Evolutionary conservation across 257 asterid species (phyloP), one percentile per base, ranked within the genome.

Genomic region (Solanum sparsipilum): DNA sequence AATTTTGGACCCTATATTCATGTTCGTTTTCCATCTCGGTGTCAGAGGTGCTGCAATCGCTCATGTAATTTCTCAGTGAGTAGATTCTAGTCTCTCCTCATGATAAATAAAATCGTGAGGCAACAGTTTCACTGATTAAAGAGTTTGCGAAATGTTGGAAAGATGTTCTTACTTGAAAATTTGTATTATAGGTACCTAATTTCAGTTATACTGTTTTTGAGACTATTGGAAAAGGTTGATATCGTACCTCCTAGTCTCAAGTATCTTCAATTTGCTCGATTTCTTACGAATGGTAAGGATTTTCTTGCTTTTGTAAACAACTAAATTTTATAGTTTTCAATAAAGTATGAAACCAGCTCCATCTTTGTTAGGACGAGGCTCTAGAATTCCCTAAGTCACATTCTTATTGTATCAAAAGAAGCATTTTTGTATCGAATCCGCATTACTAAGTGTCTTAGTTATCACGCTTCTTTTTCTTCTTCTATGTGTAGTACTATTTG

Each of bases 11-110:
- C 94, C 94, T 3, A 91, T 95, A 87, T 90, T 95, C 78, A 93
- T 95, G 21, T 93, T 94, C 56, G 89, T 87, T 36, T 90, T 93
- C 91, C 91, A 86, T 89, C 74, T 94, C 90, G 98, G 96, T 1
- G 94, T 94, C 27, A 88, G 90, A 75, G 98, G 98, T 8, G 98
- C 98, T 1, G 98, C 98, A 81, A 91, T 90, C 44, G 90, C 98
- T n/a, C 98, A 94, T 84, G 95, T 95, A 89, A 90, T 95, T 41
- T 95, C 97, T 60, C 98, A 94, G 98, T 94, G 91, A 93, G 98
- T 90, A 46, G 68, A 79, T 79, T 81, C 29, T 81, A 27, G 63
- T 46, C 68, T 46, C 68, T 29, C 15, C 85, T 79, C 27, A 0
- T 21, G 27, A 46, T 27, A 48, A 31, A 29, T 16, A 46, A 18